These are phyloP conservation scores for Tuber calosporum DNA, from an alignment of 495 filamentous ascomycete genomes.

Conservation along the genomic window DNA sequence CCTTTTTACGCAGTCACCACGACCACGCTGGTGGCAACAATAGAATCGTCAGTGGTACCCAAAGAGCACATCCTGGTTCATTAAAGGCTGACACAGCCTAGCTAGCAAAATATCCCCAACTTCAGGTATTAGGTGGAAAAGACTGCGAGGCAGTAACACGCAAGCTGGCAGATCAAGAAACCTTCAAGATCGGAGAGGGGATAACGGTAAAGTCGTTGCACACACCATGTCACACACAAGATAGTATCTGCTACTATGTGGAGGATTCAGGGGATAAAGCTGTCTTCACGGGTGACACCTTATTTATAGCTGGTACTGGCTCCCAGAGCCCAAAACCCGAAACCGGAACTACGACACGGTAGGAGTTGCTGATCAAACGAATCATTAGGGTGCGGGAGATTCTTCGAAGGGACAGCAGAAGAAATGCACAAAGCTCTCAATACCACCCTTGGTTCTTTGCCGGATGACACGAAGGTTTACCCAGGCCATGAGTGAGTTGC, in stretches of 20 bases:
- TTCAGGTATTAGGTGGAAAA: constrained; percentile 79
- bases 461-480: constrained; percentile 89
- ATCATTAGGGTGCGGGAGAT: constrained; percentile 74
- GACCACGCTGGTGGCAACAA: constrained; percentile 92
- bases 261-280: constrained; percentile 72
- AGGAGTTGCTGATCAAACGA: background rate
- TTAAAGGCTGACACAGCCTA: constrained; percentile 42
- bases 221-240: constrained; percentile 96
- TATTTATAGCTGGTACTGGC: constrained; percentile 77
- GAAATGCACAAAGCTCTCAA: constrained; percentile 95
- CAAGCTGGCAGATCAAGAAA: constrained; percentile 65
- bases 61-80: background rate
- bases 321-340: background rate
- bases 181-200: constrained; percentile 71
- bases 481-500: constrained; percentile 33
- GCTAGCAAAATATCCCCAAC: constrained; percentile 58
- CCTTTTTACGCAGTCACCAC: constrained; percentile 58
- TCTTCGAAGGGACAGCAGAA: constrained; percentile 84
- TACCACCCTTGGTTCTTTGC: constrained; percentile 67
- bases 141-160: constrained; percentile 72
- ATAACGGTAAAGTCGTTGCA: constrained; percentile 84
- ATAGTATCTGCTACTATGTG: constrained; percentile 89
- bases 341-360: background rate
- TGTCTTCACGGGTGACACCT: constrained; percentile 92
- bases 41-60: constrained; percentile 16